These are phyloP conservation scores for Nicotiana noctiflora DNA, from an alignment of 257 asterid genomes.

Conservation along the genomic window DNA sequence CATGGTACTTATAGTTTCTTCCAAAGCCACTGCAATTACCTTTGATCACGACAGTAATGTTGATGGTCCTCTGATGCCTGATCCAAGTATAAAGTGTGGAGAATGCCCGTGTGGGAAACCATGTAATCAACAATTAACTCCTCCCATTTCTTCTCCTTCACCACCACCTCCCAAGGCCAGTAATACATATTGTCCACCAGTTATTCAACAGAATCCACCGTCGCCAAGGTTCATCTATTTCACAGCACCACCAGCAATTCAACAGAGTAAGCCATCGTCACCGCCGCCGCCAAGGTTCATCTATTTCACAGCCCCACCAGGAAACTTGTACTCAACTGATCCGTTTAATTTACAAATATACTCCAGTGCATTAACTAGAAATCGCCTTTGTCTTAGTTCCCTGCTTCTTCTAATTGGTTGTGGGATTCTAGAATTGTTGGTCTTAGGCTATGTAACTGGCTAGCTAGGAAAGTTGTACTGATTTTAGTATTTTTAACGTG, in stretches of 20 bases:
- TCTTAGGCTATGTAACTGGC: neutral
- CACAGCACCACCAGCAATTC: slow-evolving; percentile 13
- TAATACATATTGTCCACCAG: slow-evolving; percentile 8
- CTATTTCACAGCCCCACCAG: slow-evolving; percentile 19
- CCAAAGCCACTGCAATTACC: neutral
- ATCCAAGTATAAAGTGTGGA: slow-evolving; percentile 55
- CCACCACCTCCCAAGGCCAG: slow-evolving; percentile 1
- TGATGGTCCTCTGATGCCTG: slow-evolving; percentile 1
- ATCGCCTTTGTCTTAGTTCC: neutral
- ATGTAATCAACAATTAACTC: slow-evolving; percentile 32
- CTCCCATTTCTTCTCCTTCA: slow-evolving; percentile 13
- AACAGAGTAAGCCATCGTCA: slow-evolving; percentile 11
- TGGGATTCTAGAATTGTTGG: slow-evolving; percentile 13
- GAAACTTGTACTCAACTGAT: slow-evolving; percentile 24
- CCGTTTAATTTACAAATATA: slow-evolving; percentile 30
- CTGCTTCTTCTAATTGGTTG: slow-evolving; percentile 15
- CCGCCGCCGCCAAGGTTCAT: slow-evolving; percentile 23
- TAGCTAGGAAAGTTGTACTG: neutral
- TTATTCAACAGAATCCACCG: slow-evolving; percentile 9
- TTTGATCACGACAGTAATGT: slow-evolving; percentile 14
- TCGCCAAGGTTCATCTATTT: slow-evolving; percentile 22
- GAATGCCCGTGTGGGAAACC: slow-evolving; percentile 60
- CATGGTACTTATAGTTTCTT: neutral
- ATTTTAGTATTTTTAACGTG: too few relatives aligned
- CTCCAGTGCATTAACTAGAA: slow-evolving; percentile 13